Percentiles rank a stretch among this genome's conserved stretches.
Conservation (phyloP, 306 rosid species). For the Senna siamea region DNA sequence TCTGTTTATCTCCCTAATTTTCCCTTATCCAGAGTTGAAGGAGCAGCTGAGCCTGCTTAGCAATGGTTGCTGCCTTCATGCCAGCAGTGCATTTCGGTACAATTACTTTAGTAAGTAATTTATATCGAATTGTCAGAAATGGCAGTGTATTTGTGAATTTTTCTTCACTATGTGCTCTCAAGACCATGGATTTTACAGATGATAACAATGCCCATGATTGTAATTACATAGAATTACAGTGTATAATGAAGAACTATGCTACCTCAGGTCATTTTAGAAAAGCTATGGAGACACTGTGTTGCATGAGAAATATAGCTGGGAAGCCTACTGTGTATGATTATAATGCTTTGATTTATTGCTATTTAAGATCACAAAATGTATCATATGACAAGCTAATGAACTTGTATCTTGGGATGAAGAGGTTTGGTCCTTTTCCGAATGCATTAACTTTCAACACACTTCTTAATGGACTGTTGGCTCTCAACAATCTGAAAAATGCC, state of each 20-base stretch:
- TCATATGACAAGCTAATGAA: conserved; percentile 34
- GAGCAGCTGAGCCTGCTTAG: neutral
- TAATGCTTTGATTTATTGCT: conserved; percentile 47
- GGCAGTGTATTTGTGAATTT: conserved; percentile 13
- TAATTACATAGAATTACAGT: conserved; percentile 39
- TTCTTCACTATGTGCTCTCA: conserved; percentile 44
- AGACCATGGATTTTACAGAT: conserved; percentile 21
- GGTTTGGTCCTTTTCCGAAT: conserved; percentile 48
- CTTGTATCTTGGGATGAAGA: conserved; percentile 50
- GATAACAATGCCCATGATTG: conserved; percentile 14
- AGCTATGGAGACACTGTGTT: conserved; percentile 44
- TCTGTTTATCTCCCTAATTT: neutral
- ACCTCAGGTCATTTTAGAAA: conserved; percentile 39
- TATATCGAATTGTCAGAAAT: conserved; percentile 30
- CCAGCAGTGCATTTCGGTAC: conserved; percentile 37
- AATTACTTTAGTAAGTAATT: neutral
- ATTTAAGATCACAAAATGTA: conserved; percentile 43
- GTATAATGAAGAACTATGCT: conserved; percentile 45
- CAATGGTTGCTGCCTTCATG: conserved; percentile 1
- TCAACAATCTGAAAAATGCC: conserved; percentile 37
- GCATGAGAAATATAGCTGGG: conserved; percentile 40
- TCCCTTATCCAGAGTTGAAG: neutral
- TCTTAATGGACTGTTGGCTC: conserved; percentile 48
- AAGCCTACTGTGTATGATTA: conserved; percentile 55
- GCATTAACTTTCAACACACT: conserved; percentile 52